Base-by-base conservation (phyloP, 2,329 filamentous ascomycete species). In the Fusarium sp. region DNA sequence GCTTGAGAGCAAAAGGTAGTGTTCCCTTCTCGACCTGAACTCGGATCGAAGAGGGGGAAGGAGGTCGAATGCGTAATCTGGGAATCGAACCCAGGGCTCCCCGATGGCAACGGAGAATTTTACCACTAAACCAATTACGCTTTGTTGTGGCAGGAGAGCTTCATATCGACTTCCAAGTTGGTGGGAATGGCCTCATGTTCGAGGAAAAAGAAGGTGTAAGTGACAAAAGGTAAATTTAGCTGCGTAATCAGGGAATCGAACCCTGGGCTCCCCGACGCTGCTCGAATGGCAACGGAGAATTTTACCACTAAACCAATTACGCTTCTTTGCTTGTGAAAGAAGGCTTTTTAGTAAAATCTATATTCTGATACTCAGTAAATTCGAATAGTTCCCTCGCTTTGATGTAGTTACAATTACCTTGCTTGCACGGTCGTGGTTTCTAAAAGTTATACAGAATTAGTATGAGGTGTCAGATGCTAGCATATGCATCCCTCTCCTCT, bases 81-180 rank as follows among this genome's bases (percentile, higher is more conserved):
- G 23, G 42, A 44, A 44, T 44, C 42, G 42, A 44, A 44, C 42
- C 42, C 42, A 44, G 42, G 42, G 42, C 42, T 28, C 42, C 42
- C 42, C 42, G 42, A 44, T 44, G 42, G 42, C 42, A 44, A 44
- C 42, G 42, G 42, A 44, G 42, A 44, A 44, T 44, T 44, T 44
- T 44, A 44, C 42, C 42, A 44, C 42, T 44, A 44, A 44, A 44
- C 42, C 42, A 44, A 44, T 44, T 44, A 44, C 42, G 42, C 42
- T 44, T 44, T 28, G 42, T 28, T 54, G 1, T 36, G 7, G 17
- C 15, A 36, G 17, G 2, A 10, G 3, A 4, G 17, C 32, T 10
- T n/a, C 7, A 10, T 36, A 19, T 10, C 5, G 15, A 17, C 17
- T 3, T 1, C 17, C 32, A 36, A n/a, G 32, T 36, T n/a, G 17